Percentiles rank a stretch among this genome's conserved stretches.
Evolutionary conservation across 1,284 basidiomycete genomes (phyloP).

Genomic region (Cryptococcus sp.): DNA sequence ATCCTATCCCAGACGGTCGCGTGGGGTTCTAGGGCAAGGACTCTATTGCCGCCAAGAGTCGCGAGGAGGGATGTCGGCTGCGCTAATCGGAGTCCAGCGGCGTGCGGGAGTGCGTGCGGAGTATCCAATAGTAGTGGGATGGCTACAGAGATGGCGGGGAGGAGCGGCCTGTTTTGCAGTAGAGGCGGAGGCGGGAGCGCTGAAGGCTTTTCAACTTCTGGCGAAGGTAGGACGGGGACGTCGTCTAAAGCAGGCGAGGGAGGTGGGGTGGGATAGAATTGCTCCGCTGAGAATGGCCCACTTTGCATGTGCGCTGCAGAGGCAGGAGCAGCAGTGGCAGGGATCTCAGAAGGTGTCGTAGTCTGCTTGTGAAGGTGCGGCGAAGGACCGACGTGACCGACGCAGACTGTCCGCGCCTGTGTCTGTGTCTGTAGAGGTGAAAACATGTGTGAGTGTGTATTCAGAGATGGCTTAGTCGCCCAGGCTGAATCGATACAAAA

Average conservation of each 20-base stretch:
- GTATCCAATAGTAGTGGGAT: constrained; percentile 23
- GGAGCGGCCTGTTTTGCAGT: neutral
- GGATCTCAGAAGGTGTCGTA: neutral
- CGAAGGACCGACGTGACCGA: neutral
- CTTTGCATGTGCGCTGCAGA: neutral
- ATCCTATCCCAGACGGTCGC: constrained; percentile 32
- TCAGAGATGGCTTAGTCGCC: neutral
- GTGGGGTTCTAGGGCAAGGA: constrained; percentile 16
- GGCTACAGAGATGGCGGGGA: constrained; percentile 2
- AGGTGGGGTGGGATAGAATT: constrained; percentile 29
- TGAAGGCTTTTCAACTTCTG: neutral
- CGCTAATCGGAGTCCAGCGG: constrained; percentile 18
- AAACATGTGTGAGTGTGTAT: neutral
- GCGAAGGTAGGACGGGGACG: neutral
- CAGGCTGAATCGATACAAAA: no score
- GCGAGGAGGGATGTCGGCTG: constrained; percentile 19
- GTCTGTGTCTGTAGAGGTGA: neutral
- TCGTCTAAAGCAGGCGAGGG: constrained; percentile 26
- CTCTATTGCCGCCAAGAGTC: constrained; percentile 20
- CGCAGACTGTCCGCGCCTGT: neutral
- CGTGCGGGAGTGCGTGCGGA: constrained; percentile 23
- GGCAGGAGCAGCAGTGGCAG: neutral
- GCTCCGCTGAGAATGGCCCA: constrained; percentile 5
- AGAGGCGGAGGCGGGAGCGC: neutral
- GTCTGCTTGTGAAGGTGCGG: neutral